Evolutionary conservation across 768 basidiomycete species (phyloP).

Genomic region (Tremella mesenterica): DNA sequence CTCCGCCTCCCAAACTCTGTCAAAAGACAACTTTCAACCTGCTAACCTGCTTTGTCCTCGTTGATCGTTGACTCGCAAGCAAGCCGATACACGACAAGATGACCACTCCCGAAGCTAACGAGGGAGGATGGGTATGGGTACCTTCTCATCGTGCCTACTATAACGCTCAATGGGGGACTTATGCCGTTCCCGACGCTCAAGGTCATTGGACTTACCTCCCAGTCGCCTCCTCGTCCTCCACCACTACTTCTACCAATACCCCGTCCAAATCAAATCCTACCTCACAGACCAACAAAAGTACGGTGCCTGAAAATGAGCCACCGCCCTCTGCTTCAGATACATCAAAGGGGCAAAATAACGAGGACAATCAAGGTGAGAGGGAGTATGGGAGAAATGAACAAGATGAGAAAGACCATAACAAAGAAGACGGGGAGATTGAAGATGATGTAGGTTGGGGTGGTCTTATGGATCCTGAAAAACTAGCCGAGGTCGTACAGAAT

Average conservation of each 20-base stretch:
- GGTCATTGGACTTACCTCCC: conserved; percentile 31
- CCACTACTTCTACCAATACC: background rate
- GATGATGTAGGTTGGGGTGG: conserved; percentile 39
- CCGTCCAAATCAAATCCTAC: background rate
- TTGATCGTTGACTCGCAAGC: no score
- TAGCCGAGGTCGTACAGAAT: conserved; percentile 11
- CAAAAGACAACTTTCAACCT: no score
- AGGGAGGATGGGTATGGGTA: conserved; percentile 26
- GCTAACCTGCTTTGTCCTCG: no score
- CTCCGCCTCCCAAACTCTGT: no score
- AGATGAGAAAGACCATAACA: no score
- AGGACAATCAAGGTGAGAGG: no score
- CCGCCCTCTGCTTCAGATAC: background rate
- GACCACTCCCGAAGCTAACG: no score
- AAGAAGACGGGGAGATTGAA: conserved; percentile 34
- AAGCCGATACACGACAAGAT: no score
- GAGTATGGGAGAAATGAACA: no score
- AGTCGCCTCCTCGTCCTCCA: conserved; percentile 11
- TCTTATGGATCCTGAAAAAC: conserved; percentile 30
- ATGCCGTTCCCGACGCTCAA: conserved; percentile 22
- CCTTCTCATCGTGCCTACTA: conserved; percentile 25
- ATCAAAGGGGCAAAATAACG: no score
- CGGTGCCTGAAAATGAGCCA: background rate
- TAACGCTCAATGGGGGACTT: conserved; percentile 18
- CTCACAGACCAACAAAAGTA: background rate